Evolutionary conservation across 1,139 yeast genomes (phyloP).

Genomic region (Sugiyamaella grinbergsii): DNA sequence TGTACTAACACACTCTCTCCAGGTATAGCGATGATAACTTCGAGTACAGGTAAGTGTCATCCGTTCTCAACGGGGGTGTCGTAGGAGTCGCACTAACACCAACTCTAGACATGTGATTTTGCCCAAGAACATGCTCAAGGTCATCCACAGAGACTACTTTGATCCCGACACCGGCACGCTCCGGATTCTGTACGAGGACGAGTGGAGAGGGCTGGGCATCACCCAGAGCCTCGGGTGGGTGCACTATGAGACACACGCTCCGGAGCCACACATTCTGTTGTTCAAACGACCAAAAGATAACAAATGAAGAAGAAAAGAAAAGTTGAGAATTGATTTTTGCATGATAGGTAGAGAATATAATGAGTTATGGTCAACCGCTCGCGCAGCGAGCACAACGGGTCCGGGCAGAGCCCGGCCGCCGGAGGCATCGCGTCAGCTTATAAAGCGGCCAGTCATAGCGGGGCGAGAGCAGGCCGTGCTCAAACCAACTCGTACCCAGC

Average conservation of each 20-base stretch:
- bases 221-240: constrained; percentile 98
- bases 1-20: background rate
- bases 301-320: constrained; percentile 5
- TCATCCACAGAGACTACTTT: constrained; percentile 94
- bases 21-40: constrained; percentile 85
- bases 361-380: background rate
- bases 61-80: background rate
- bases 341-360: constrained; percentile 13
- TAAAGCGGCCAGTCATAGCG: background rate
- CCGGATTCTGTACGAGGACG: constrained; percentile 88
- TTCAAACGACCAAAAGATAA: constrained; percentile 53
- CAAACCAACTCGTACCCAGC: background rate
- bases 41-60: constrained; percentile 58
- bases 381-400: background rate
- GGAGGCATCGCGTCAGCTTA: no score
- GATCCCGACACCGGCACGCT: constrained; percentile 94
- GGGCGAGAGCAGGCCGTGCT: background rate
- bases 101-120: constrained; percentile 81
- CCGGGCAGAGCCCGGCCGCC: no score
- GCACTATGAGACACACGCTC: constrained; percentile 94
- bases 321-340: constrained; percentile 9
- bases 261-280: constrained; percentile 94
- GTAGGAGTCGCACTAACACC: background rate
- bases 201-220: constrained; percentile 98
- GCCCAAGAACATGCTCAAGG: constrained; percentile 94